These are phyloP conservation scores for Eucalyptus erythrocorys DNA, from an alignment of 345 rosid genomes.

Conservation along the genomic window DNA sequence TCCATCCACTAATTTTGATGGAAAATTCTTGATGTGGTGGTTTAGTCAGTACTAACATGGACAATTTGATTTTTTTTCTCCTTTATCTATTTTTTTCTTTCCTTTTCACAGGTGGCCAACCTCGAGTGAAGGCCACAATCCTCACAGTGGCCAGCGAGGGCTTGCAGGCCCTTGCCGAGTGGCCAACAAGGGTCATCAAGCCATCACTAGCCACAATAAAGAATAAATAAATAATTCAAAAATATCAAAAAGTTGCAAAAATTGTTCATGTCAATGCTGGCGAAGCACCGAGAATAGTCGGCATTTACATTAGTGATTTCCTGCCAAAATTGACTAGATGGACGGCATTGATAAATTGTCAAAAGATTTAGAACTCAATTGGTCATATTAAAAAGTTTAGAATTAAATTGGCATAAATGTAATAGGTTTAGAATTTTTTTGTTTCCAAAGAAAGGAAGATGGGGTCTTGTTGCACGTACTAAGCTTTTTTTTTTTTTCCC, in stretches of 20 bases:
- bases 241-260: too few species aligned
- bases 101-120: rapidly evolving
- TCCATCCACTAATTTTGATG: too few species aligned
- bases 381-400: too few species aligned
- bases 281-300: rapidly evolving
- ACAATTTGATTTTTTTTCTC: too few species aligned
- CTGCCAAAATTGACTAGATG: neutral
- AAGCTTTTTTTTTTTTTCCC: neutral
- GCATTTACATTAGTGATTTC: neutral
- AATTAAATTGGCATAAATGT: too few species aligned
- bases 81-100: neutral
- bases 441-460: neutral
- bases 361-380: too few species aligned
- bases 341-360: neutral
- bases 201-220: neutral
- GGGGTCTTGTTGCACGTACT: neutral
- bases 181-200: neutral
- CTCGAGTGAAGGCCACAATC: neutral
- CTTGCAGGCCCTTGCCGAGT: neutral
- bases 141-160: neutral
- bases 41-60: neutral
- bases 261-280: neutral
- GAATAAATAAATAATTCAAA: neutral
- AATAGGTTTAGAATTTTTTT: too few species aligned
- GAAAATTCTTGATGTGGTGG: neutral